A percentile compares a stretch with the other conserved stretches of the same genome.
These are phyloP conservation scores for Mortierella sp. DNA, from an alignment of 371 early-diverging fungal species.

Conservation along the genomic window DNA sequence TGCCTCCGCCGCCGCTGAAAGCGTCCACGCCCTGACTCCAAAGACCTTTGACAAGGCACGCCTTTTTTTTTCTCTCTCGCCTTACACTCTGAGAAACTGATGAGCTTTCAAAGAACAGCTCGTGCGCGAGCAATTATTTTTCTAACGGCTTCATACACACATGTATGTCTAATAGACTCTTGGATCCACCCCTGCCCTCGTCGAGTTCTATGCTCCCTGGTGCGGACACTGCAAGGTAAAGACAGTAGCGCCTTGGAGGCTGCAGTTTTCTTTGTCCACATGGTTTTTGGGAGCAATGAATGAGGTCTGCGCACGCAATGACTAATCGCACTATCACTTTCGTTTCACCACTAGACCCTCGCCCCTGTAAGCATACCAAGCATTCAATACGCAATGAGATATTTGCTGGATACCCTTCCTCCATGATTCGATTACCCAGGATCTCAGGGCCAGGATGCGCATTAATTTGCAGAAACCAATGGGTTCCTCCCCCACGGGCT, in stretches of 20 bases:
- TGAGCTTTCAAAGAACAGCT: background rate
- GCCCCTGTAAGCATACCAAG: slow-evolving; percentile 43
- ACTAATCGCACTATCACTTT: slow-evolving; percentile 28
- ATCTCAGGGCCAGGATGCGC: background rate
- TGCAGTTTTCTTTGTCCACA: background rate
- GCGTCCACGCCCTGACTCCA: slow-evolving; percentile 47
- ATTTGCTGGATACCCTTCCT: background rate
- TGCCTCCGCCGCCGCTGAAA: slow-evolving; percentile 44
- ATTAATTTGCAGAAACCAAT: background rate
- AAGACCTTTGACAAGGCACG: slow-evolving; percentile 51
- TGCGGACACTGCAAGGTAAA: slow-evolving; percentile 93
- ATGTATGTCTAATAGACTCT: slow-evolving; percentile 27
- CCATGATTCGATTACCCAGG: background rate
- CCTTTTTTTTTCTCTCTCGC: background rate
- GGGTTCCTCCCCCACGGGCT: background rate
- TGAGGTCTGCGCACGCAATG: slow-evolving; percentile 15
- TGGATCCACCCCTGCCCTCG: slow-evolving; percentile 58
- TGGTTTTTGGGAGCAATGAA: background rate
- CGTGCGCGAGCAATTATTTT: background rate
- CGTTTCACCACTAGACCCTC: slow-evolving; percentile 35
- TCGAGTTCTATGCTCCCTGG: slow-evolving; percentile 98
- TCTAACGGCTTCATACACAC: background rate
- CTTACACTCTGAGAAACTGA: background rate
- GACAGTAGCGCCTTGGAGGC: background rate
- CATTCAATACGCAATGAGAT: background rate